phyloP scores from a whole-genome alignment of 805 yeast species.

The Ogataea paraovalis region DNA sequence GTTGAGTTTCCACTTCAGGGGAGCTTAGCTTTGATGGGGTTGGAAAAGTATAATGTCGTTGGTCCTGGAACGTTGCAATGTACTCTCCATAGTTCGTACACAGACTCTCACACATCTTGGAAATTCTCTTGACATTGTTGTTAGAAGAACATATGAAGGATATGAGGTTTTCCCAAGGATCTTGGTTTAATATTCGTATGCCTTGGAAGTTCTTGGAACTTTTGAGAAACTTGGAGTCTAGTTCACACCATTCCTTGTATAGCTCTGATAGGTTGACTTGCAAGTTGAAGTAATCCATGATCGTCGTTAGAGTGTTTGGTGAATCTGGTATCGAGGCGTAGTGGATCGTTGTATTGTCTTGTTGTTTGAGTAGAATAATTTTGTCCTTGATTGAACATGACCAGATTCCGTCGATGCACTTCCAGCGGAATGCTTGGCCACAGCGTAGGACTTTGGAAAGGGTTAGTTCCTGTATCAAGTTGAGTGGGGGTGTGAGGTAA shows the following conservation, averaged over 20 bases:
- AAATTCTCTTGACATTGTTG: constrained; percentile 89
- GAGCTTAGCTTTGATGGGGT: constrained; percentile 46
- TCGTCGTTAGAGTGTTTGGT: constrained; percentile 37
- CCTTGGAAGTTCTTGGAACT: constrained; percentile 49
- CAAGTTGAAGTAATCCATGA: constrained; percentile 70
- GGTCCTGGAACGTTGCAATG: constrained; percentile 50
- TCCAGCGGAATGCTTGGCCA: constrained; percentile 86
- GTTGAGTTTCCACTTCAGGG: constrained; percentile 28
- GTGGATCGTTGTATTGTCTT: constrained; percentile 47
- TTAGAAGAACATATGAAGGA: constrained; percentile 95
- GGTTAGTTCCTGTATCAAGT: constrained; percentile 42
- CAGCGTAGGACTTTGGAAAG: constrained; percentile 67
- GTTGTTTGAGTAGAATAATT: constrained; percentile 64
- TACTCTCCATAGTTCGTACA: constrained; percentile 66
- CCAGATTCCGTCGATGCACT: constrained; percentile 59
- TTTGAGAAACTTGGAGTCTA: constrained; percentile 47
- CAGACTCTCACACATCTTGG: constrained; percentile 83
- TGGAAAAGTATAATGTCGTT: constrained; percentile 72
- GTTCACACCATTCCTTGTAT: constrained; percentile 56
- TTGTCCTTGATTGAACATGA: constrained; percentile 56
- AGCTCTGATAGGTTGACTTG: constrained; percentile 49
- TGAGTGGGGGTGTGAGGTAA: too few species aligned
- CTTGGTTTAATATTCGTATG: constrained; percentile 82
- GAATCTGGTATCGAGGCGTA: constrained; percentile 42
- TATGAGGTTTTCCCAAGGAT: constrained; percentile 93